phyloP scores from a whole-genome alignment of 2,329 filamentous ascomycete species.

The Aspergillus sp. region DNA sequence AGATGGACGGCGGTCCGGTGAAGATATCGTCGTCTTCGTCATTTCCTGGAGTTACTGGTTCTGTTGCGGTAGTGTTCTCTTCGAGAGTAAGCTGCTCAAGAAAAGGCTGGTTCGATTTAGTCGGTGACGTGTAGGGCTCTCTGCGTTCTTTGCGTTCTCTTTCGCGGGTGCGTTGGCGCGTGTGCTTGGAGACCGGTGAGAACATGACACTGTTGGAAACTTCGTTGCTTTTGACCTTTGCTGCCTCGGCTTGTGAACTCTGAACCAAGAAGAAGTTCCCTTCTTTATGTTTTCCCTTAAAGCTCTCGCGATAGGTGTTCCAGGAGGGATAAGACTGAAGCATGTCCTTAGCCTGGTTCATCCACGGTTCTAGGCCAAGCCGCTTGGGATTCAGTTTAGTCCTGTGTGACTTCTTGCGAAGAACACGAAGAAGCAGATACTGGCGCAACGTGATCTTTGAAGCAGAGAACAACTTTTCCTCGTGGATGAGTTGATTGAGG shows the following conservation, averaged over 20 bases:
- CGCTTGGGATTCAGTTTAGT: no score
- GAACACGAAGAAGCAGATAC: no score
- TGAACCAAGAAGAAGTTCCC: neutral
- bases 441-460: no score
- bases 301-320: no score
- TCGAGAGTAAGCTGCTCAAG: rapidly evolving
- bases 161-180: neutral
- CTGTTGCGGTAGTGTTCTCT: neutral
- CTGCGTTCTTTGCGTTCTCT: neutral
- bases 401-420: no score
- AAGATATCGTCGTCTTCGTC: neutral
- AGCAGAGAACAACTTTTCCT: no score
- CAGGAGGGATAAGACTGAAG: no score
- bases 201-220: neutral
- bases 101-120: neutral
- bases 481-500: no score
- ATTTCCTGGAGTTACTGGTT: neutral
- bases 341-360: no score
- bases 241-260: neutral
- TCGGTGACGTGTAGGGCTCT: neutral
- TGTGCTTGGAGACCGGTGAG: neutral
- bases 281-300: neutral
- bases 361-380: no score
- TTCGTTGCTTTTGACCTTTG: neutral
- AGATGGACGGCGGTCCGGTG: rapidly evolving